A percentile compares a stretch with the other conserved stretches of the same genome.
phyloP scores from a whole-genome alignment of 805 yeast genomes.

The Candida arabinofermentans region DNA sequence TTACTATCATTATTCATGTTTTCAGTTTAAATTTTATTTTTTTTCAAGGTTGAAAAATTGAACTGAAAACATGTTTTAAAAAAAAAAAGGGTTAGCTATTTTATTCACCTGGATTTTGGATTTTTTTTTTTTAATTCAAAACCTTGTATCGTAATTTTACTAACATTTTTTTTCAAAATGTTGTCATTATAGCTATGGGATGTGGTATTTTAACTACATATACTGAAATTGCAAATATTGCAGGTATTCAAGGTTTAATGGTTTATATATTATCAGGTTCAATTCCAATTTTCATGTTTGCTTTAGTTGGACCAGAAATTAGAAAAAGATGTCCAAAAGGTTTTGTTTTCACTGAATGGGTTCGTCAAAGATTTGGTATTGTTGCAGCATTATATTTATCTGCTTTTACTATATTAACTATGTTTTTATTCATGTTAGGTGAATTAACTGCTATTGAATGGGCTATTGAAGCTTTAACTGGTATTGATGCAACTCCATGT shows the following conservation, averaged over 20 bases:
- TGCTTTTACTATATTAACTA: slow-evolving; percentile 76
- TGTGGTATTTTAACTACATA: slow-evolving; percentile 85
- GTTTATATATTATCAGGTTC: slow-evolving; percentile 80
- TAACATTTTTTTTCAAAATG: slow-evolving; percentile 5
- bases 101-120: background rate
- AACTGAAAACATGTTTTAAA: background rate
- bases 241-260: slow-evolving; percentile 83
- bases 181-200: slow-evolving; percentile 62
- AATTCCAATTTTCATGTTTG: slow-evolving; percentile 80
- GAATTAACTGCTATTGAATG: slow-evolving; percentile 78
- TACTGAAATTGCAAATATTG: slow-evolving; percentile 77
- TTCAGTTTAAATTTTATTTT: background rate
- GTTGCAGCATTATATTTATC: slow-evolving; percentile 72
- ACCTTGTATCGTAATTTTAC: background rate
- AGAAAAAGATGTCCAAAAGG: slow-evolving; percentile 82
- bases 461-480: slow-evolving; percentile 75
- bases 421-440: slow-evolving; percentile 82
- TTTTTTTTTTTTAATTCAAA: background rate
- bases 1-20: background rate
- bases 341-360: slow-evolving; percentile 92
- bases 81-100: background rate
- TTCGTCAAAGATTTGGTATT: slow-evolving; percentile 73
- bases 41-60: background rate
- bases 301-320: slow-evolving; percentile 75
- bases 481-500: slow-evolving; percentile 72